Percentiles rank a stretch among this genome's conserved stretches.
phyloP scores from a whole-genome alignment of 106 monocot genomes.

The Allium cepa region DNA sequence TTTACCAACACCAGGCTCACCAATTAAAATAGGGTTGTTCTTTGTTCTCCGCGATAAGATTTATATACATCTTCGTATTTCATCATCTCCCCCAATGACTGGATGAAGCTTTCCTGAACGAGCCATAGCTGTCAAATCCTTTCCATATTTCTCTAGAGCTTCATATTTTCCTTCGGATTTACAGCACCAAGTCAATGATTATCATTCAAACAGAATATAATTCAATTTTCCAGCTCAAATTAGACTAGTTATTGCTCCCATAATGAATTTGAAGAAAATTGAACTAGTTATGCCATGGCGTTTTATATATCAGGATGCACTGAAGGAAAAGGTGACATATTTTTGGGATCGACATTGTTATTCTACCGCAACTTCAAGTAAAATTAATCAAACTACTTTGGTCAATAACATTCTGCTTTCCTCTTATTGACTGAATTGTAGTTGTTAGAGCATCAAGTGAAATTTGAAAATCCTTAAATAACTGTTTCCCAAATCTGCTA shows the following conservation, averaged over 20 bases:
- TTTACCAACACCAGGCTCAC: conserved; percentile 99
- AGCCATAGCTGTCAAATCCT: conserved; percentile 98
- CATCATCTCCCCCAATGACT: conserved; percentile 99
- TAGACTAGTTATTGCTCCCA: neutral
- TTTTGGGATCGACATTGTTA: neutral
- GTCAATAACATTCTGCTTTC: conserved; percentile 81
- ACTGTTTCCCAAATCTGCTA: conserved; percentile 79
- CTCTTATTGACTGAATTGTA: conserved; percentile 71
- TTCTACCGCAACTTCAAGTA: neutral
- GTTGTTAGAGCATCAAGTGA: conserved; percentile 42
- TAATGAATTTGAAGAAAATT: neutral
- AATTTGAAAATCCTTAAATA: conserved; percentile 88
- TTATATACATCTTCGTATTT: conserved; percentile 97
- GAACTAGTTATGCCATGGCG: no score
- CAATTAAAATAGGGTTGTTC: conserved; percentile 97
- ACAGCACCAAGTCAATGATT: conserved; percentile 13
- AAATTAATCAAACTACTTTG: conserved; percentile 57
- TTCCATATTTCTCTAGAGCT: conserved; percentile 94
- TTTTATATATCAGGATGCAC: no score
- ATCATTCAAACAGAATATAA: neutral
- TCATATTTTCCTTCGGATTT: conserved; percentile 99
- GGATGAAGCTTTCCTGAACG: conserved; percentile 96
- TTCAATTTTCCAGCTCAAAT: no score
- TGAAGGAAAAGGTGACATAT: no score
- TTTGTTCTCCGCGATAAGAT: conserved; percentile 96